These are phyloP conservation scores for Penicillium parvum DNA, from an alignment of 495 filamentous ascomycete genomes.

Conservation along the genomic window DNA sequence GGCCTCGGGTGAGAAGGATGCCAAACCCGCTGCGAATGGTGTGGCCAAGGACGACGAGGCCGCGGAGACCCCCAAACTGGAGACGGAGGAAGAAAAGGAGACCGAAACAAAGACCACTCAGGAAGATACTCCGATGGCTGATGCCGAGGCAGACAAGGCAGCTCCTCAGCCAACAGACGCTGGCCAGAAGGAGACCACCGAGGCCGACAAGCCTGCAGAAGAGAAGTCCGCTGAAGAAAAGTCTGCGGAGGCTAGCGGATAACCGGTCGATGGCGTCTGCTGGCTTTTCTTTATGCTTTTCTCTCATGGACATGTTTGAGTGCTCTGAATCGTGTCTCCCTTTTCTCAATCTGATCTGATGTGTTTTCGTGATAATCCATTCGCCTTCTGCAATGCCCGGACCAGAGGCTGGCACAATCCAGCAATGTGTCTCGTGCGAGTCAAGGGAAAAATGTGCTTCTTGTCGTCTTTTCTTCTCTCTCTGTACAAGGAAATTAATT, in stretches of 20 bases:
- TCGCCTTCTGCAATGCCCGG: conserved; percentile 7
- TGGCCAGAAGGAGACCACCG: conserved; percentile 9
- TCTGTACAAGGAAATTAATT: not conserved
- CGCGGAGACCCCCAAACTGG: conserved; percentile 38
- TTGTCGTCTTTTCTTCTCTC: conserved; percentile 1
- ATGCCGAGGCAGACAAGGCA: conserved; percentile 20
- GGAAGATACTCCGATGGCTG: conserved; percentile 41
- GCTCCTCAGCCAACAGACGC: no score
- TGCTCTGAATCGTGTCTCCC: conserved; percentile 5
- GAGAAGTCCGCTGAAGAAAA: conserved; percentile 25
- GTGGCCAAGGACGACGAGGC: conserved; percentile 45
- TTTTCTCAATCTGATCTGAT: conserved; percentile 1
- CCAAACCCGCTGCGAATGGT: conserved; percentile 47
- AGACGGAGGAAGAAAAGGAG: conserved; percentile 46
- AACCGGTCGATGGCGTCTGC: conserved; percentile 1
- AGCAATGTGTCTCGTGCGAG: conserved; percentile 3
- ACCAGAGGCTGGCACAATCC: conserved; percentile 9
- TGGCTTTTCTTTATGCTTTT: not conserved
- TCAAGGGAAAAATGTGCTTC: conserved; percentile 19
- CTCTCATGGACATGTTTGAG: conserved; percentile 3
- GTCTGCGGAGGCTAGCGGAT: conserved; percentile 16
- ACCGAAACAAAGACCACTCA: conserved; percentile 32
- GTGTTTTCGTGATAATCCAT: conserved; percentile 8
- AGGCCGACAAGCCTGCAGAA: conserved; percentile 8
- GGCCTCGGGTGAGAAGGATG: conserved; percentile 39